Evolutionary conservation across 805 yeast species (phyloP).

Genomic region (Sugiyamaella chiloensis): DNA sequence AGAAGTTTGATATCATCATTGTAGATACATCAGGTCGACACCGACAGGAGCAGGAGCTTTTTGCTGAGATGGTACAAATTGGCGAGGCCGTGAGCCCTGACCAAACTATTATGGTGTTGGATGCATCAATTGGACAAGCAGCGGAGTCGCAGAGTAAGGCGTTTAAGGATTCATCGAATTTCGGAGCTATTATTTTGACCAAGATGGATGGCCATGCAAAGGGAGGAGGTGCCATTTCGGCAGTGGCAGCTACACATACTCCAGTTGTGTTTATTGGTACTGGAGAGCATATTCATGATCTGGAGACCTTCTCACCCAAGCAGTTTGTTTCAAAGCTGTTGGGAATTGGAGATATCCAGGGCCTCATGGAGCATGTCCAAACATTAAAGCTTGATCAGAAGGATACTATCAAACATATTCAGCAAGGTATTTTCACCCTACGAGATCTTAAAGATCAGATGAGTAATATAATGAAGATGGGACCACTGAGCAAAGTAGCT

Average conservation of each 20-base stretch:
- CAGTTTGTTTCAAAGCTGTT: slow-evolving; percentile 86
- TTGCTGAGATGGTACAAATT: slow-evolving; percentile 92
- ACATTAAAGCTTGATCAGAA: slow-evolving; percentile 83
- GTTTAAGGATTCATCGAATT: slow-evolving; percentile 86
- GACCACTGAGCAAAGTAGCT: slow-evolving; percentile 91
- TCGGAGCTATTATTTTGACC: slow-evolving; percentile 92
- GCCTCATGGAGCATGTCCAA: slow-evolving; percentile 90
- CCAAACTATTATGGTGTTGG: slow-evolving; percentile 96
- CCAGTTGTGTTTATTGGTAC: slow-evolving; percentile 97
- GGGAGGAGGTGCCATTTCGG: slow-evolving; percentile 99
- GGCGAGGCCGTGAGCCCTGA: slow-evolving; percentile 85
- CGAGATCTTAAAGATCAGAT: slow-evolving; percentile 91
- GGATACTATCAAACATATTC: slow-evolving; percentile 80
- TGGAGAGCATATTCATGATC: slow-evolving; percentile 93
- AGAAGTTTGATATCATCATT: slow-evolving; percentile 86
- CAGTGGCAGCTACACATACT: slow-evolving; percentile 94
- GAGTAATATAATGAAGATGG: slow-evolving; percentile 95
- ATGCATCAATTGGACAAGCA: slow-evolving; percentile 97
- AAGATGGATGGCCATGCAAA: slow-evolving; percentile 99
- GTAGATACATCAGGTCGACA: slow-evolving; percentile 99
- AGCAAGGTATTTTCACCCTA: slow-evolving; percentile 91
- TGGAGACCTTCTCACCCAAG: slow-evolving; percentile 86
- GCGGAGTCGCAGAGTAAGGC: slow-evolving; percentile 95
- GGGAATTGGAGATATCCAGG: slow-evolving; percentile 94
- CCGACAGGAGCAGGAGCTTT: slow-evolving; percentile 87